A percentile compares a stretch with the other conserved stretches of the same genome.
These are phyloP conservation scores for Cladosporium austrohemisphaericum DNA, from an alignment of 2,329 filamentous ascomycete genomes.

Conservation along the genomic window DNA sequence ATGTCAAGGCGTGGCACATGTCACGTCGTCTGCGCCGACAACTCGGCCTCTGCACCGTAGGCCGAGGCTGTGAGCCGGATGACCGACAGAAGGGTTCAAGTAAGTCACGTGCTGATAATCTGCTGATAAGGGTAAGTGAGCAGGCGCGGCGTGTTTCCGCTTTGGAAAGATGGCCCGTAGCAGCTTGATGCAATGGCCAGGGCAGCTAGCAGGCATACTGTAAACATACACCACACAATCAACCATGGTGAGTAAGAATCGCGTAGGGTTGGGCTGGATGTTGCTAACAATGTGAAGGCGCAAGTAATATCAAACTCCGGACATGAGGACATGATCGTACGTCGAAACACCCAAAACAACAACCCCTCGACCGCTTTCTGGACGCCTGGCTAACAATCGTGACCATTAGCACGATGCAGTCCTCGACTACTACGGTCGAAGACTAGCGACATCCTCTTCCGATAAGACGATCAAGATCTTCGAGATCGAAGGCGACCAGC, in stretches of 20 bases:
- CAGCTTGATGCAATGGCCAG: neutral
- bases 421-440: constrained; percentile 95
- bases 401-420: constrained; percentile 83
- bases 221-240: constrained; percentile 16
- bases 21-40: neutral
- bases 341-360: constrained; percentile 37
- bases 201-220: constrained; percentile 11
- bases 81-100: too few species aligned
- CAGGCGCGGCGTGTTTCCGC: neutral
- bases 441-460: constrained; percentile 93
- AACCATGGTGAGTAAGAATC: constrained; percentile 15
- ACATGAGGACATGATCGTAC: constrained; percentile 99
- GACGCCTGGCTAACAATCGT: constrained; percentile 28
- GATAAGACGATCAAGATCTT: constrained; percentile 99
- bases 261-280: too few species aligned
- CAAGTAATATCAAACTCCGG: constrained; percentile 80
- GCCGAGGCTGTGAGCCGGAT: constrained; percentile 1
- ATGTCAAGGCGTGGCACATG: neutral
- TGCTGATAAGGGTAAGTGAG: neutral
- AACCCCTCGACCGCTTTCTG: constrained; percentile 4
- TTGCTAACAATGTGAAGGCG: constrained; percentile 47
- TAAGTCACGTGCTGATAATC: neutral
- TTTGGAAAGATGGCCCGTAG: neutral
- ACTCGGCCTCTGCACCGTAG: neutral
- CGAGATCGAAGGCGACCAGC: constrained; percentile 89